Evolutionary conservation across 495 filamentous ascomycete species (phyloP), one percentile per base, ranked within the genome.

Genomic region (Neurospora sublineolata): DNA sequence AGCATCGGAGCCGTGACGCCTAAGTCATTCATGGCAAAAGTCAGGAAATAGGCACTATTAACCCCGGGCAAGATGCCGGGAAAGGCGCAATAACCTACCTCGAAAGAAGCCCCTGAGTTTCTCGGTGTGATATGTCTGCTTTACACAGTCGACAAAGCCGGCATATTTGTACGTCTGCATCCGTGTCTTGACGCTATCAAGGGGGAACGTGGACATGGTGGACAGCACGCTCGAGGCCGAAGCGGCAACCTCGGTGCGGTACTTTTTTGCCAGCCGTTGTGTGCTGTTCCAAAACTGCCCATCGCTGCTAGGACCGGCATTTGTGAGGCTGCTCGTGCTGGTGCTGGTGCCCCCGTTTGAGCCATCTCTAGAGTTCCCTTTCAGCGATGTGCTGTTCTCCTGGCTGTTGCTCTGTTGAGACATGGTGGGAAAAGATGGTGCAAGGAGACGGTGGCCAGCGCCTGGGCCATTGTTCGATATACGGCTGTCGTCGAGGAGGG

Each of bases 101-200:
- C 92, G 86, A 83, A 91, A 94, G 83, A 94, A 94, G 8, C 91
- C 92, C 75, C 87, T 83, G 58, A 89, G 78, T 36, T 90, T 87
- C 82, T 94, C 92, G 2, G 87, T 89, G 70, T 84, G 84, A 78
- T 93, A 93, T 14, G 92, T 93, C 75, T 91, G 84, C 37, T 84
- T 83, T 44, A 93, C 87, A 77, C 91, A 94, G 76, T 91, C 89
- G 70, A 83, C 72, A 73, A 91, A 89, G 73, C 85, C 88, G 40
- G 87, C 82, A 79, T 92, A 93, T 71, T 88, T 87, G 81, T 92
- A 92, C 27, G 90, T 93, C 84, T 94, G 92, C 89, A 94, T 92
- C 71, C 92, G 90, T 39, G 91, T 93, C 81, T 94, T 94, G 75
- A 94, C 89, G 68, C 91, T 93, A 79, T 94, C 92, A 69, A 94